A percentile compares a stretch with the other conserved stretches of the same genome.
These are phyloP conservation scores for Malus fusca DNA, from an alignment of 306 rosid genomes.

Conservation along the genomic window DNA sequence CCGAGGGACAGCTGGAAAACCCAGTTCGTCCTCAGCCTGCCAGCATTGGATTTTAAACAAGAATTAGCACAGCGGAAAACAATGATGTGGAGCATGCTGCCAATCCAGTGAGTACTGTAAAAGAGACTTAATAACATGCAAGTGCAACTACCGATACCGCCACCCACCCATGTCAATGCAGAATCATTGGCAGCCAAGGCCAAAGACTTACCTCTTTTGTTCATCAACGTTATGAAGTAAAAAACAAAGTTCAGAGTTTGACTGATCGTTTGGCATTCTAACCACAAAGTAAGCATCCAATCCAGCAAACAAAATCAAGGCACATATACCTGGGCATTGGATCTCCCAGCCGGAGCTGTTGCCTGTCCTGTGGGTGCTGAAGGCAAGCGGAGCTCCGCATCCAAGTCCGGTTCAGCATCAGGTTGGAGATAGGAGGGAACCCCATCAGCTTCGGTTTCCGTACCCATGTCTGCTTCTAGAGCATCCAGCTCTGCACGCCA, in stretches of 20 bases:
- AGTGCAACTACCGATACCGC: not conserved
- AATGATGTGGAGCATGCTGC: not conserved
- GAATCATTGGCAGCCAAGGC: not conserved
- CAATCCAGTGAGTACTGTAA: not conserved
- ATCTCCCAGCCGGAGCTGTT: slow-evolving; percentile 51
- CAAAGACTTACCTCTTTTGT: not conserved
- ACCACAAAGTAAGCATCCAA: not conserved
- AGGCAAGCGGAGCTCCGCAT: slow-evolving; percentile 79
- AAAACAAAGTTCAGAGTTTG: not conserved
- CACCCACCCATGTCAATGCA: not conserved
- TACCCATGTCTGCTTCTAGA: slow-evolving; percentile 85
- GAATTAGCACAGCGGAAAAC: not conserved
- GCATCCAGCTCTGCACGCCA: slow-evolving; percentile 76
- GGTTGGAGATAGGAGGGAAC: slow-evolving; percentile 98
- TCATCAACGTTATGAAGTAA: not conserved
- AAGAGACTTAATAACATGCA: no score
- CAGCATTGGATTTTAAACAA: slow-evolving; percentile 18
- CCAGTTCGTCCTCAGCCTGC: slow-evolving; percentile 82
- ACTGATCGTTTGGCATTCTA: not conserved
- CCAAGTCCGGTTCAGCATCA: slow-evolving; percentile 78
- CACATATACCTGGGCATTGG: slow-evolving; percentile 54
- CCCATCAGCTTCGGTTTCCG: slow-evolving; percentile 70
- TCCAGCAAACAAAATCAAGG: not conserved
- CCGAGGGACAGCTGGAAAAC: slow-evolving; percentile 89
- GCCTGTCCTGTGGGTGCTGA: slow-evolving; percentile 78